These are phyloP conservation scores for Magnusiomyces paraingens DNA, from an alignment of 1,139 yeast species.

Conservation along the genomic window DNA sequence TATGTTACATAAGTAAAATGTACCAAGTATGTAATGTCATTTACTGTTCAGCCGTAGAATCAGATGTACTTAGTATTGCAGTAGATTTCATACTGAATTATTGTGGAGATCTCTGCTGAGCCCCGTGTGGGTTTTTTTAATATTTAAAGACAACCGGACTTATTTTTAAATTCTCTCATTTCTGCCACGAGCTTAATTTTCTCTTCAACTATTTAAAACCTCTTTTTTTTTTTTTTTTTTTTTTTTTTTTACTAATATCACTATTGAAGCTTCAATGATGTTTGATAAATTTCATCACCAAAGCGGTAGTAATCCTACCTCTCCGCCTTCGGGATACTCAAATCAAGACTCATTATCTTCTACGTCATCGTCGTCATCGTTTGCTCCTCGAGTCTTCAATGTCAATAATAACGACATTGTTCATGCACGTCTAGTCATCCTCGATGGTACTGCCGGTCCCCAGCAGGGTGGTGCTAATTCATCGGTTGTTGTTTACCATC, in stretches of 20 bases:
- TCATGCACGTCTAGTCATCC: slow-evolving; percentile 30
- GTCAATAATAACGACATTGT: slow-evolving; percentile 23
- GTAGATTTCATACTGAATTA: too few species aligned
- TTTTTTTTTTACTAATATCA: background rate
- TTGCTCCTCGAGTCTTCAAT: slow-evolving; percentile 23
- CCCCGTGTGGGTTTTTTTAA: too few species aligned
- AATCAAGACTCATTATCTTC: slow-evolving; percentile 7
- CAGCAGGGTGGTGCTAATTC: slow-evolving; percentile 20
- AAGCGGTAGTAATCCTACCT: slow-evolving; percentile 8
- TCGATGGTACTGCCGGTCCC: slow-evolving; percentile 33
- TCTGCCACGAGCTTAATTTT: too few species aligned
- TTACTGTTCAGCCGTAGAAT: too few species aligned
- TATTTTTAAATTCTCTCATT: too few species aligned
- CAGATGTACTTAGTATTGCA: too few species aligned
- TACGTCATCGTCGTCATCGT: slow-evolving; percentile 3
- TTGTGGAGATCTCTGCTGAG: too few species aligned
- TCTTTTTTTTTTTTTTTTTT: background rate
- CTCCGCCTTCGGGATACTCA: slow-evolving; percentile 10
- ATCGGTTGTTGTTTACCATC: slow-evolving; percentile 41
- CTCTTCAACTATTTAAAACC: too few species aligned
- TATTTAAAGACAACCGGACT: too few species aligned
- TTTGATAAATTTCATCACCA: background rate
- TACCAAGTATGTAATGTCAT: too few species aligned
- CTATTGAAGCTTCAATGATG: background rate
- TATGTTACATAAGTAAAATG: too few species aligned